Conservation (phyloP, 2,329 filamentous ascomycete genomes). For the Cladorrhinum sp. region DNA sequence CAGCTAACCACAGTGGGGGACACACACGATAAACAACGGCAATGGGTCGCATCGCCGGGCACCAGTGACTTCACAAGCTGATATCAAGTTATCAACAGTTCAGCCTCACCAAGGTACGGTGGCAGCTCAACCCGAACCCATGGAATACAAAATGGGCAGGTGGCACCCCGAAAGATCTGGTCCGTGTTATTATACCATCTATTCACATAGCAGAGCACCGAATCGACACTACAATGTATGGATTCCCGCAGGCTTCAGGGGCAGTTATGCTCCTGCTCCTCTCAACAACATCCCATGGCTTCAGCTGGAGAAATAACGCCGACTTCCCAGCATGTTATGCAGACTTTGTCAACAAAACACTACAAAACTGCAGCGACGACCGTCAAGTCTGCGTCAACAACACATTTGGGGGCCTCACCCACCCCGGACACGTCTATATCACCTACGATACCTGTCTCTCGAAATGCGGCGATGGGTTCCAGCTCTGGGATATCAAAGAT, state of each 20-base stretch:
- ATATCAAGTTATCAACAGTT: no score
- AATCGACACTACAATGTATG: background rate
- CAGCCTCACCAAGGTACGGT: background rate
- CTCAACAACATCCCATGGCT: background rate
- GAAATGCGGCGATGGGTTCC: constrained; percentile 10
- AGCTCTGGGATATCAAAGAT: constrained; percentile 8
- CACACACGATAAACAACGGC: background rate
- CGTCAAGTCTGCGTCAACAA: constrained; percentile 6
- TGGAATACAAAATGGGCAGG: background rate
- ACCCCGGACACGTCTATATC: constrained; percentile 8
- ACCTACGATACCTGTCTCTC: constrained; percentile 5
- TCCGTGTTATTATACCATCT: no score
- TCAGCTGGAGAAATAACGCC: constrained; percentile 3
- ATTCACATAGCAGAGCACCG: background rate
- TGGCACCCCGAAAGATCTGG: background rate
- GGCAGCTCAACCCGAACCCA: background rate
- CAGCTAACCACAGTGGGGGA: no score
- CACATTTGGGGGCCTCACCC: background rate
- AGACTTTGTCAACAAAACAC: constrained; percentile 1
- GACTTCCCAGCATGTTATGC: constrained; percentile 8
- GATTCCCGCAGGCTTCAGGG: background rate
- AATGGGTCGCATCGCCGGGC: background rate
- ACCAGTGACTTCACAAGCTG: no score
- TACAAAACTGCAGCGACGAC: constrained; percentile 9
- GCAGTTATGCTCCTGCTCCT: background rate